Percentiles rank a stretch among this genome's conserved stretches.
Evolutionary conservation across 768 basidiomycete species (phyloP).

Genomic region (Suillus luteus): DNA sequence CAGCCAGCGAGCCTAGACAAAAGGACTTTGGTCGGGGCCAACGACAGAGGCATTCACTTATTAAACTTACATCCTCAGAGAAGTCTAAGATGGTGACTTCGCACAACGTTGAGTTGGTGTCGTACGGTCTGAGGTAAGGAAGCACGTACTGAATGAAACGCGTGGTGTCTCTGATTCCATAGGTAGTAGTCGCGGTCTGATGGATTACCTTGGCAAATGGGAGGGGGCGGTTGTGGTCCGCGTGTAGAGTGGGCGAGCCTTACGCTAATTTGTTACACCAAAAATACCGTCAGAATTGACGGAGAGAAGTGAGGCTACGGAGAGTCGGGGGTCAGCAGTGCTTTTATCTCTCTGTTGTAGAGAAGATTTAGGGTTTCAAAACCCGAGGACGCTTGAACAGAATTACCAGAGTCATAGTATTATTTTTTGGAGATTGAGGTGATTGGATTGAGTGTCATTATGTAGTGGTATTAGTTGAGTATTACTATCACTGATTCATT

Average conservation of each 20-base stretch:
- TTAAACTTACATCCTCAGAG: slow-evolving; percentile 58
- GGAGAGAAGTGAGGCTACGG: background rate
- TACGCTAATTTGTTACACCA: background rate
- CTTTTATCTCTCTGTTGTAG: background rate
- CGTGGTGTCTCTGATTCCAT: slow-evolving; percentile 55
- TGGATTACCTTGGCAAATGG: background rate
- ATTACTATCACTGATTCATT: slow-evolving; percentile 9
- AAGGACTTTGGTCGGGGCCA: slow-evolving; percentile 12
- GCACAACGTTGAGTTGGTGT: slow-evolving; percentile 16
- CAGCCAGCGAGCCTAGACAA: slow-evolving; percentile 60
- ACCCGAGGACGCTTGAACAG: slow-evolving; percentile 8
- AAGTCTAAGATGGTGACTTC: slow-evolving; percentile 83
- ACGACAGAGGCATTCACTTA: slow-evolving; percentile 2
- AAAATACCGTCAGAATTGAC: background rate
- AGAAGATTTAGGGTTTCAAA: slow-evolving; percentile 1
- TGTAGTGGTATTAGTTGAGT: slow-evolving; percentile 12
- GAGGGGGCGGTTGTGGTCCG: background rate
- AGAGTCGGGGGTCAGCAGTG: background rate
- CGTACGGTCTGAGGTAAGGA: slow-evolving; percentile 9
- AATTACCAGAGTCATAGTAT: slow-evolving; percentile 10
- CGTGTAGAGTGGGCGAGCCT: slow-evolving; percentile 1
- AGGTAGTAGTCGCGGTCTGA: background rate
- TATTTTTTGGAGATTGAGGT: slow-evolving; percentile 6
- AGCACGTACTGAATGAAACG: slow-evolving; percentile 74
- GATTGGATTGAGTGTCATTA: slow-evolving; percentile 1